Percentiles rank a stretch among this genome's conserved stretches.
These are phyloP conservation scores for Panicum miliaceum DNA, from an alignment of 176 grass and related monocot genomes.

Conservation along the genomic window DNA sequence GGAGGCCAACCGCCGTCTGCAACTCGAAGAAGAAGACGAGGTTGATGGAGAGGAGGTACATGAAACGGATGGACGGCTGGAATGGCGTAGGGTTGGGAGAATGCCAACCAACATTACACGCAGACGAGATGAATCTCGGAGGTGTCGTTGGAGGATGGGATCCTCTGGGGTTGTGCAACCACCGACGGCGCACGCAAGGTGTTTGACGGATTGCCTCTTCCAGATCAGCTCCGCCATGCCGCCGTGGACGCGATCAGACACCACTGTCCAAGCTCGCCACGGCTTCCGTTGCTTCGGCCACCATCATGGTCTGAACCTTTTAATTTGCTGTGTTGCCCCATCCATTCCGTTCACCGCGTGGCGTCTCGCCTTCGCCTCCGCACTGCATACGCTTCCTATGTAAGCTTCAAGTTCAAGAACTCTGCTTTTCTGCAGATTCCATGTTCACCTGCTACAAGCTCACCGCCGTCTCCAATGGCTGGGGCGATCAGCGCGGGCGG, in stretches of 20 bases:
- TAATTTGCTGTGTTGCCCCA: neutral
- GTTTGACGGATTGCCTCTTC: constrained; percentile 31
- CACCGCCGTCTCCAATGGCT: constrained; percentile 4
- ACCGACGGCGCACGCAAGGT: constrained; percentile 35
- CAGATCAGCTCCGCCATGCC: neutral
- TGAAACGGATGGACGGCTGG: neutral
- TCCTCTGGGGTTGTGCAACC: no score
- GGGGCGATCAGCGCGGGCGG: constrained; percentile 26
- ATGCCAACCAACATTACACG: no score
- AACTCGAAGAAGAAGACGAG: neutral
- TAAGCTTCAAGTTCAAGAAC: neutral
- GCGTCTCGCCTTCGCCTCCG: constrained; percentile 2
- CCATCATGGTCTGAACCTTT: neutral
- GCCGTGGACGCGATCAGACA: neutral
- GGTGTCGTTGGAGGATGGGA: no score
- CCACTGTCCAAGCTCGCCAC: neutral
- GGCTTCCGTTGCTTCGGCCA: neutral
- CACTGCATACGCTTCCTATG: neutral
- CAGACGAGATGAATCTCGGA: no score
- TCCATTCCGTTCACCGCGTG: neutral
- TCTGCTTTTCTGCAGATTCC: neutral
- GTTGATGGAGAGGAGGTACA: neutral
- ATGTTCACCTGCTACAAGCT: neutral
- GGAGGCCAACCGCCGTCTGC: no score
- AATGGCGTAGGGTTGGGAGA: neutral